These are phyloP conservation scores for Aureobasidium sp. DNA, from an alignment of 2,329 filamentous ascomycete genomes.

Conservation along the genomic window DNA sequence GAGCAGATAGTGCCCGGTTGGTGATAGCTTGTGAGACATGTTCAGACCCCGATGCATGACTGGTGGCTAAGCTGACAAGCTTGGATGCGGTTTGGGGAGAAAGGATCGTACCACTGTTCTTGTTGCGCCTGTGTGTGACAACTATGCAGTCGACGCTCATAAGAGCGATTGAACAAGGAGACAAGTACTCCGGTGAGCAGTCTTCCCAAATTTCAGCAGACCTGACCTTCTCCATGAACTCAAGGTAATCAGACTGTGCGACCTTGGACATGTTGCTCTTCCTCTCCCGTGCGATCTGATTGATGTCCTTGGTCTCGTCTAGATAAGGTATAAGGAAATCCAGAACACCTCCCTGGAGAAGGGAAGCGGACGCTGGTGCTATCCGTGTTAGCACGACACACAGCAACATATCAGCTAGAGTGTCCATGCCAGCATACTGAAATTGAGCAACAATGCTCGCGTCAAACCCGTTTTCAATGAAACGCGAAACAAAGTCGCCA, in stretches of 20 bases:
- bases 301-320: conserved; percentile 45
- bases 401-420: conserved; percentile 51
- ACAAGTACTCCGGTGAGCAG: conserved; percentile 41
- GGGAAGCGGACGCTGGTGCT: conserved; percentile 49
- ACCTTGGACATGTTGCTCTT: conserved; percentile 61
- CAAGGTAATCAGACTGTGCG: conserved; percentile 47
- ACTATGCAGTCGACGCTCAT: conserved; percentile 35
- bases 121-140: conserved; percentile 19
- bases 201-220: conserved; percentile 48
- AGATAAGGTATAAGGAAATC: conserved; percentile 48
- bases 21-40: neutral
- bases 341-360: conserved; percentile 18
- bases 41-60: neutral
- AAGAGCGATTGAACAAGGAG: conserved; percentile 55
- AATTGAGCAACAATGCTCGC: conserved; percentile 57
- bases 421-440: conserved; percentile 31
- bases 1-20: conserved; percentile 11
- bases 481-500: conserved; percentile 57
- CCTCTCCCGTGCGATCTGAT: conserved; percentile 53
- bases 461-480: conserved; percentile 66
- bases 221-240: conserved; percentile 46
- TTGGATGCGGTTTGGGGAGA: conserved; percentile 15
- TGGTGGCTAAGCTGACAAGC: conserved; percentile 36
- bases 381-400: conserved; percentile 56
- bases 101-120: conserved; percentile 28